Evolutionary conservation across 768 basidiomycete genomes (phyloP).

Genomic region (Tulasnella sp.): DNA sequence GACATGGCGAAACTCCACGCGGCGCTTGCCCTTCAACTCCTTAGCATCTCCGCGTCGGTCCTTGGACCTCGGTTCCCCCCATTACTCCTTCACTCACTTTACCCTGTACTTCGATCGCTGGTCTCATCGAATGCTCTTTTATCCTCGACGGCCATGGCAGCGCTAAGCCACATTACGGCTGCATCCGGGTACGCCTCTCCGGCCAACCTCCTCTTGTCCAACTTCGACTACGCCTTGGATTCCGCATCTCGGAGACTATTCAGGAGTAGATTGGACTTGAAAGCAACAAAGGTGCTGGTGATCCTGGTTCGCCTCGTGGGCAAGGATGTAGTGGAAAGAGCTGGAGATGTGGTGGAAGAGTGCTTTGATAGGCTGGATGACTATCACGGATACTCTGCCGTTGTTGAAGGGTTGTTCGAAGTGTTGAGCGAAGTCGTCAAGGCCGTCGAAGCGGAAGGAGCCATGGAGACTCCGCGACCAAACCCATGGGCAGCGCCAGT

Average conservation of each 20-base stretch:
- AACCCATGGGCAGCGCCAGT: conserved; percentile 20
- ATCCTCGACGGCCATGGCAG: conserved; percentile 64
- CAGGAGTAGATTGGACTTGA: conserved; percentile 71
- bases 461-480: conserved; percentile 20
- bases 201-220: conserved; percentile 79
- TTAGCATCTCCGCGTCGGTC: conserved; percentile 64
- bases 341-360: conserved; percentile 92
- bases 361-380: conserved; percentile 96
- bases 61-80: conserved; percentile 63
- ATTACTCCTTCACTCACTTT: conserved; percentile 68
- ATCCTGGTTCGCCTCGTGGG: conserved; percentile 84
- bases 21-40: conserved; percentile 60
- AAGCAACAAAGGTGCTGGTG: conserved; percentile 81
- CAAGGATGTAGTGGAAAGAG: conserved; percentile 73
- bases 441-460: conserved; percentile 52
- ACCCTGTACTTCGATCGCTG: conserved; percentile 79
- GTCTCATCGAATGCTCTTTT: conserved; percentile 63
- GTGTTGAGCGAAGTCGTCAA: conserved; percentile 80
- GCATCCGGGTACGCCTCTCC: conserved; percentile 82
- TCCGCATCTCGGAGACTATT: conserved; percentile 78
- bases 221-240: conserved; percentile 95
- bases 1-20: conserved; percentile 50
- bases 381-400: conserved; percentile 81
- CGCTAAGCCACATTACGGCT: conserved; percentile 63
- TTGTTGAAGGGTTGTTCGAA: conserved; percentile 82